Percentiles rank a stretch among this genome's conserved stretches.
phyloP scores from a whole-genome alignment of 345 rosid genomes.

The Fremontodendron californicum region DNA sequence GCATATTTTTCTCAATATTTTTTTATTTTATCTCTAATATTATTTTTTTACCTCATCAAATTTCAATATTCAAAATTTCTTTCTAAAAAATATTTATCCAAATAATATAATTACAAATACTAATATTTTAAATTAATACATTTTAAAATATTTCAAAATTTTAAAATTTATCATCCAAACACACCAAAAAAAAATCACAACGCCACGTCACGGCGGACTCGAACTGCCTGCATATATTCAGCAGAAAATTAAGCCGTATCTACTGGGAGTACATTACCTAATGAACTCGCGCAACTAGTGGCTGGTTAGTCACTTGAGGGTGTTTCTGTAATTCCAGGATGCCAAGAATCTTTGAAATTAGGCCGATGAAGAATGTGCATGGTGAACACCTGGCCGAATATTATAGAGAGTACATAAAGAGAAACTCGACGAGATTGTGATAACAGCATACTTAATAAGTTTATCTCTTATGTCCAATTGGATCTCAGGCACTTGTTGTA shows the following conservation, averaged over 20 bases:
- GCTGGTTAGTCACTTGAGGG: background rate
- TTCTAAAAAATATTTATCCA: too few species aligned
- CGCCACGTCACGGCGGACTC: background rate
- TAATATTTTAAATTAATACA: too few species aligned
- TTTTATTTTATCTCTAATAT: too few species aligned
- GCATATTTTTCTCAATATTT: too few species aligned
- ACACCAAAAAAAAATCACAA: too few species aligned
- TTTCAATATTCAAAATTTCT: too few species aligned
- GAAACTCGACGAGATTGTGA: background rate
- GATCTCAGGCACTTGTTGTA: too few species aligned
- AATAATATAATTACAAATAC: too few species aligned
- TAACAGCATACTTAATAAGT: background rate
- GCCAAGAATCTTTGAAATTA: background rate
- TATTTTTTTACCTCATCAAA: too few species aligned
- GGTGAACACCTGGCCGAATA: background rate
- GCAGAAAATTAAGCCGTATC: background rate
- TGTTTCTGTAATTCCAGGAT: background rate
- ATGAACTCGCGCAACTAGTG: constrained; percentile 1
- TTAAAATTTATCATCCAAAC: too few species aligned
- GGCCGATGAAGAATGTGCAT: background rate
- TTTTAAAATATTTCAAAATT: too few species aligned
- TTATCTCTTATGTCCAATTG: background rate
- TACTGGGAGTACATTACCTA: background rate
- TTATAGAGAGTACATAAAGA: background rate
- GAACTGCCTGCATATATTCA: background rate